A percentile compares a stretch with the other conserved stretches of the same genome.
Evolutionary conservation across 2,329 filamentous ascomycete genomes (phyloP).

Genomic region (Aspergillus intermedius): DNA sequence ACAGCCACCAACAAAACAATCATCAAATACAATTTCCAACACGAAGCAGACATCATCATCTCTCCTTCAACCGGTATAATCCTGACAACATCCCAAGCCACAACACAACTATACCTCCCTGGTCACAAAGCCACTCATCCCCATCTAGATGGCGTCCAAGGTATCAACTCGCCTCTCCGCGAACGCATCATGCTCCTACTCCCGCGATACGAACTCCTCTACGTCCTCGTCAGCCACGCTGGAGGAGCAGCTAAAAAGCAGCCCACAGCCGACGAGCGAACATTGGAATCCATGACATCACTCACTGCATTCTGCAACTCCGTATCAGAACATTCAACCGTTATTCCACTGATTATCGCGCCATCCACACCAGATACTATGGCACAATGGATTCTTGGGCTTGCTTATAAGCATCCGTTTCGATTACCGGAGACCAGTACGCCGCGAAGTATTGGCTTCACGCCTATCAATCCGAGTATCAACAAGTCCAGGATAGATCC

Average conservation of each 20-base stretch:
- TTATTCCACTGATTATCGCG: constrained; percentile 12
- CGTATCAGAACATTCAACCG: constrained; percentile 5
- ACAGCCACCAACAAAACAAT: not conserved
- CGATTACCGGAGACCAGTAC: not conserved
- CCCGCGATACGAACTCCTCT: constrained; percentile 58
- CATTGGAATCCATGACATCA: constrained; percentile 11
- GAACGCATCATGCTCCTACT: constrained; percentile 51
- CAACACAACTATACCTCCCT: constrained; percentile 65
- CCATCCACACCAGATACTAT: constrained; percentile 31
- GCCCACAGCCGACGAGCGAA: constrained; percentile 7
- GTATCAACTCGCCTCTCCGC: constrained; percentile 42
- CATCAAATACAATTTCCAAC: not conserved
- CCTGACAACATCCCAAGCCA: constrained; percentile 62
- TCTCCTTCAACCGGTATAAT: constrained; percentile 65
- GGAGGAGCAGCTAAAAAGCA: constrained; percentile 5
- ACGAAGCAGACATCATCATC: constrained; percentile 60
- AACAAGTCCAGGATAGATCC: constrained; percentile 4
- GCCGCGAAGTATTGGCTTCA: constrained; percentile 2
- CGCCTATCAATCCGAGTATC: constrained; percentile 6
- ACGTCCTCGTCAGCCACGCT: constrained; percentile 57
- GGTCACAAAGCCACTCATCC: constrained; percentile 41
- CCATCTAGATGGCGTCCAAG: constrained; percentile 9
- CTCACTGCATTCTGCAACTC: constrained; percentile 22
- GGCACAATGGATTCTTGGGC: constrained; percentile 49
- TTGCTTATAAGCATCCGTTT: constrained; percentile 45